Evolutionary conservation across 2,329 filamentous ascomycete genomes (phyloP), one percentile per base, ranked within the genome.

Genomic region (Thelonectria olida): DNA sequence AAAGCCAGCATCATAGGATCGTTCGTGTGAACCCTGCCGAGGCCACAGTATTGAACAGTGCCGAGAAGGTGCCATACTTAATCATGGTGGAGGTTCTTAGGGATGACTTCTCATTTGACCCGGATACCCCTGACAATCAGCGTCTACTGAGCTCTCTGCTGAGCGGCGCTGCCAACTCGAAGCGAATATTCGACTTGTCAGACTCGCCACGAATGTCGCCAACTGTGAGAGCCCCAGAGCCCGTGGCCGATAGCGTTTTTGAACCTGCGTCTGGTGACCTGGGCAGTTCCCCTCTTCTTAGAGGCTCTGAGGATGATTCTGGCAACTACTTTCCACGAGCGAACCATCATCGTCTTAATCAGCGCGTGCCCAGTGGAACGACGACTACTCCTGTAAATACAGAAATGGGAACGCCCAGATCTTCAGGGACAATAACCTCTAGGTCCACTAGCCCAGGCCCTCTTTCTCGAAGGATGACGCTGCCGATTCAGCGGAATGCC

Each of bases 81-180:
- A 83, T 96, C 25, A 94, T 96, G 91, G 87, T 95, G 2, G 92
- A 96, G 73, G 89, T 96, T 20, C 78, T 96, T 48, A 83, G 90
- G 22, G 92, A 95, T 66, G 92, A 96, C 71, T 95, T 96, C 72
- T 89, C 90, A 31, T 96, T 96, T 69, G 89, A 95, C 68, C 91
- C 92, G 0, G 87, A 90, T 28, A 90, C 88, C 1, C 81, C 85
- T 25, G 90, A 92, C 64, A 96, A 96, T 68, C 84, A 90, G 71
- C 83, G 86, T 53, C 78, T 96, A 20, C 75, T 91, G 31, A 77
- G 80, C 10, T 85, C 78, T 7, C 75, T 91, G n/a, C 63, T 89
- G 19, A 80, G 83, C 19, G 87, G 88, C 57, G 84, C 84, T 68
- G 84, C 82, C 22, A 81, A 79, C 22, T 82, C 85, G 52, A 87